Evolutionary conservation across 495 filamentous ascomycete species (phyloP).

Genomic region (Neurospora sp.): DNA sequence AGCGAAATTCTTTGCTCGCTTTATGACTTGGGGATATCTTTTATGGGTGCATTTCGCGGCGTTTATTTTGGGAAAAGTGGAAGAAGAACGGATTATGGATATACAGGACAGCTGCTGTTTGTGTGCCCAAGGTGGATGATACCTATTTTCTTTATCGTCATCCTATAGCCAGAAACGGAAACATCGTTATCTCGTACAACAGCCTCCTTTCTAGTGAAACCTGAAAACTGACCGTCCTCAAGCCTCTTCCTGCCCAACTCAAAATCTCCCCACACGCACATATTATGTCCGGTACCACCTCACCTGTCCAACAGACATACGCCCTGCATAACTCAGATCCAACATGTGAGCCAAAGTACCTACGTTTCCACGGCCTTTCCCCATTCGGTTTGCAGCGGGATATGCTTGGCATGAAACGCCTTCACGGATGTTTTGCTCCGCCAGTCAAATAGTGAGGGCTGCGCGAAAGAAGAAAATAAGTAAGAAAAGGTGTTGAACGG

Average conservation of each 20-base stretch:
- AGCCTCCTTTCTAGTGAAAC: too few relatives aligned
- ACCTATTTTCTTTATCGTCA: not conserved
- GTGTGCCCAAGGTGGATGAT: not conserved
- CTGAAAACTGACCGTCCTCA: too few relatives aligned
- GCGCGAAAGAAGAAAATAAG: too few relatives aligned
- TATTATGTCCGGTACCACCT: not conserved
- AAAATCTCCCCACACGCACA: not conserved
- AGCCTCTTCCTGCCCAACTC: not conserved
- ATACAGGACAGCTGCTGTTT: not conserved
- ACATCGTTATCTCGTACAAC: not conserved
- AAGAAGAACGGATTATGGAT: not conserved
- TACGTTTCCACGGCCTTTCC: too few relatives aligned
- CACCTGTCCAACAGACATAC: not conserved
- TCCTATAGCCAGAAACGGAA: not conserved
- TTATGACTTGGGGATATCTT: not conserved
- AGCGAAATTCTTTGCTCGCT: not conserved
- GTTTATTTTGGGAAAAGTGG: not conserved
- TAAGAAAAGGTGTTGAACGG: too few relatives aligned
- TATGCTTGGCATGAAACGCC: too few relatives aligned
- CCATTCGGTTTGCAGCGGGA: too few relatives aligned
- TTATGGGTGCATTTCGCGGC: not conserved
- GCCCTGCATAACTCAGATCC: not conserved
- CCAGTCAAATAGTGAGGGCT: not conserved
- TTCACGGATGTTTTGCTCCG: not conserved
- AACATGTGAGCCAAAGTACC: not conserved